A percentile compares a stretch with the other conserved stretches of the same genome.
Evolutionary conservation across 225 moss, liverwort and hornwort species (phyloP).

Genomic region (Straminergon stramineum): DNA sequence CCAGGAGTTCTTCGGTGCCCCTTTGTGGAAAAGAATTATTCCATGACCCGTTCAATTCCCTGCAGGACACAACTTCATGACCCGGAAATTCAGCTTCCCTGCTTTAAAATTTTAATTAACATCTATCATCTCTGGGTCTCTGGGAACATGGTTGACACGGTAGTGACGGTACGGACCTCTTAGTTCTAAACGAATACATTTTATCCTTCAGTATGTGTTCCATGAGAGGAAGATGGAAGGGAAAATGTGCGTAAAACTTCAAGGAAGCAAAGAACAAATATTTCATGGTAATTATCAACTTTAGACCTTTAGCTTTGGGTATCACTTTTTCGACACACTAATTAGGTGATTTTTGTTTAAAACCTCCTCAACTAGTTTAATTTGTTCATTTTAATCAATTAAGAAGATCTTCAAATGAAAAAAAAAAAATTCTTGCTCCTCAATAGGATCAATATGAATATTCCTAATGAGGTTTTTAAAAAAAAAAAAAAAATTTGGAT

Average conservation of each 20-base stretch:
- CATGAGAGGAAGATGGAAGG: not conserved
- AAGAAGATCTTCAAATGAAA: no score
- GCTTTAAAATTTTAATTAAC: no score
- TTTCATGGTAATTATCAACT: not conserved
- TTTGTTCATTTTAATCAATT: no score
- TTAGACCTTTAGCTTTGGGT: not conserved
- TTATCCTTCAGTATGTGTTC: not conserved
- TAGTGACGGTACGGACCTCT: no score
- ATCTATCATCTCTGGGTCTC: not conserved
- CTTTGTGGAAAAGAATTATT: not conserved
- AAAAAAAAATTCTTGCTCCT: no score
- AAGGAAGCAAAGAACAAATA: not conserved
- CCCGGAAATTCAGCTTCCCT: not conserved
- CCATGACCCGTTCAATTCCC: not conserved
- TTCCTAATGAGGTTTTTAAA: no score
- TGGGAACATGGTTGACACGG: not conserved
- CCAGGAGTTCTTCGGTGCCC: not conserved
- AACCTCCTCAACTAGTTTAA: no score
- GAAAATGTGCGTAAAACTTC: not conserved
- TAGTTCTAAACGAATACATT: not conserved
- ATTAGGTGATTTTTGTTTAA: no score
- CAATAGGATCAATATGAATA: no score
- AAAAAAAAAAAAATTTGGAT: no score
- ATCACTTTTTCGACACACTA: no score
- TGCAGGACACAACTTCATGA: not conserved